A percentile compares a stretch with the other conserved stretches of the same genome.
phyloP scores from a whole-genome alignment of 2,329 filamentous ascomycete genomes.

The Phaeoacremonium minimum region DNA sequence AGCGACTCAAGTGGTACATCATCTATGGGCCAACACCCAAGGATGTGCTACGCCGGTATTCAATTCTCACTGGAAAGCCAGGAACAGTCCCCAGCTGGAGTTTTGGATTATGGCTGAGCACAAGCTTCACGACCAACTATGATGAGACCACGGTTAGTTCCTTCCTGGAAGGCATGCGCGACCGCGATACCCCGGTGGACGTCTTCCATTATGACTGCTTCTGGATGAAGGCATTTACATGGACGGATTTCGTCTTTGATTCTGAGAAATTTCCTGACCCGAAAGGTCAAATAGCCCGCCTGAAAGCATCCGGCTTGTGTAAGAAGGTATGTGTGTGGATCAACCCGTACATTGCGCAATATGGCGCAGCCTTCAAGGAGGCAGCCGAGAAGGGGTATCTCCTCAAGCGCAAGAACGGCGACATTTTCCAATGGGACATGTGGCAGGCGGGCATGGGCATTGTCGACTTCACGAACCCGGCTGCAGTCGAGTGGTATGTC shows the following conservation, averaged over 20 bases:
- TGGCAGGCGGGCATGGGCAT: slow-evolving; percentile 77
- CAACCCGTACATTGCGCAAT: slow-evolving; percentile 70
- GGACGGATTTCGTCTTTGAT: slow-evolving; percentile 73
- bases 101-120: slow-evolving; percentile 73
- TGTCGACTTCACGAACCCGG: slow-evolving; percentile 70
- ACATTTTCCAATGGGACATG: slow-evolving; percentile 72
- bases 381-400: slow-evolving; percentile 65
- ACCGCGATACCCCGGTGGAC: slow-evolving; percentile 60
- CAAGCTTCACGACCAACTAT: slow-evolving; percentile 71
- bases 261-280: slow-evolving; percentile 65
- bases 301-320: slow-evolving; percentile 58
- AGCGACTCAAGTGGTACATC: slow-evolving; percentile 69
- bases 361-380: slow-evolving; percentile 60
- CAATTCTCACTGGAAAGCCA: slow-evolving; percentile 61
- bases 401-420: slow-evolving; percentile 63
- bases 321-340: slow-evolving; percentile 72
- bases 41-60: slow-evolving; percentile 65
- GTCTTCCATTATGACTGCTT: slow-evolving; percentile 77
- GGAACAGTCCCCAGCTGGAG: slow-evolving; percentile 67
- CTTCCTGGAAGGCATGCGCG: slow-evolving; percentile 66
- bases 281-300: slow-evolving; percentile 55
- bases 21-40: slow-evolving; percentile 70
- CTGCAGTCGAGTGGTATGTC: slow-evolving; percentile 61
- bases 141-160: slow-evolving; percentile 63
- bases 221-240: slow-evolving; percentile 72